A percentile compares a stretch with the other conserved stretches of the same genome.
phyloP scores from a whole-genome alignment of 176 grass and related monocot genomes.

The Bothriochloa decipiens region DNA sequence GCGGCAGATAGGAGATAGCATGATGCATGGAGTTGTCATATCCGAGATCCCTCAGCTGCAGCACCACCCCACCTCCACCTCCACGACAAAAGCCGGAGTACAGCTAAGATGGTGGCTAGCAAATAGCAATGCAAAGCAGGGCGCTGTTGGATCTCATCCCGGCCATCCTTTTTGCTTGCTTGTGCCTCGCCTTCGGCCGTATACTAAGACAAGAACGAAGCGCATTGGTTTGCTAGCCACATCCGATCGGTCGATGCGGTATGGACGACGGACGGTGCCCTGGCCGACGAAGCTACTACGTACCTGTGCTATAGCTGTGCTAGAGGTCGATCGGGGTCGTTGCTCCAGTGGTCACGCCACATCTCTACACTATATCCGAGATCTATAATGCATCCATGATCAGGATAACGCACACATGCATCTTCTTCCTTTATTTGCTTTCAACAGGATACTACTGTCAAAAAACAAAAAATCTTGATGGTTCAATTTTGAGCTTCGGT shows the following conservation, averaged over 20 bases:
- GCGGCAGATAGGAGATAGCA: too few species aligned
- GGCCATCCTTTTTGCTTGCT: neutral
- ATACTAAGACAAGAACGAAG: conserved; percentile 45
- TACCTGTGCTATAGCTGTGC: too few species aligned
- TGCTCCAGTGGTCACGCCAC: conserved; percentile 50
- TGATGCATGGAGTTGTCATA: conserved; percentile 39
- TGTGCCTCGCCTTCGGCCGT: conserved; percentile 32
- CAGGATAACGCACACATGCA: conserved; percentile 27
- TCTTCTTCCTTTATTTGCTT: neutral
- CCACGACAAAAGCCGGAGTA: neutral
- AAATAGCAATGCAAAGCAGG: too few species aligned
- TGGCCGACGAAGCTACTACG: too few species aligned
- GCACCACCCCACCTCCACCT: neutral
- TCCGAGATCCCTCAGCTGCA: conserved; percentile 11
- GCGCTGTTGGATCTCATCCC: neutral
- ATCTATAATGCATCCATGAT: neutral
- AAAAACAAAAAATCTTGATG: too few species aligned
- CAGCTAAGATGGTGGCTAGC: neutral
- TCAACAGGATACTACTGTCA: neutral
- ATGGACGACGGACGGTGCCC: too few species aligned
- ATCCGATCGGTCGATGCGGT: neutral
- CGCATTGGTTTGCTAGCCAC: conserved; percentile 13
- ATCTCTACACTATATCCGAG: neutral
- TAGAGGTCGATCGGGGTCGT: too few species aligned
- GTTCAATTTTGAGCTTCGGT: too few species aligned